These are phyloP conservation scores for Prunus mongolica DNA, from an alignment of 306 rosid species.

Conservation along the genomic window DNA sequence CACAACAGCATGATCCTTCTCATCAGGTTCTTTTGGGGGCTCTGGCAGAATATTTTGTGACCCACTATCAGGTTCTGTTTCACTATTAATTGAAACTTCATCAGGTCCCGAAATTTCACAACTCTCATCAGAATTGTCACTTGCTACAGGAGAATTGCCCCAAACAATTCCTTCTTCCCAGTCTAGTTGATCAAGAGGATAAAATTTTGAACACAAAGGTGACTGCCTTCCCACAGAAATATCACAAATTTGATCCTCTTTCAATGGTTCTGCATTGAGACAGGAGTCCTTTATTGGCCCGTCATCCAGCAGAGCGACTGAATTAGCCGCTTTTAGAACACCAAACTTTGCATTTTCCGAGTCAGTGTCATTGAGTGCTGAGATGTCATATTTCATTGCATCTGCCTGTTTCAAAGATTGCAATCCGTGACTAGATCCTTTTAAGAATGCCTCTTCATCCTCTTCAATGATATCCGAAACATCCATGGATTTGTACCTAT, in stretches of 20 bases:
- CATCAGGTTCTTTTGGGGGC: conserved; percentile 32
- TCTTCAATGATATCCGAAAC: conserved; percentile 75
- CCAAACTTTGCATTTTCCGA: conserved; percentile 51
- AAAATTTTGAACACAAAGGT: conserved; percentile 39
- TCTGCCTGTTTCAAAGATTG: conserved; percentile 41
- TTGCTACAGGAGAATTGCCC: conserved; percentile 71
- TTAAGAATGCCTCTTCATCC: conserved; percentile 85
- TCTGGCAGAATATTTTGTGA: conserved; percentile 31
- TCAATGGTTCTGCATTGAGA: conserved; percentile 68
- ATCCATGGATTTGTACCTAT: conserved; percentile 53
- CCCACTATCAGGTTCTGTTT: conserved; percentile 46
- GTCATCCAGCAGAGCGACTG: conserved; percentile 32
- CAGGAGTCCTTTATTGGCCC: conserved; percentile 42
- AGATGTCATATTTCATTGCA: conserved; percentile 30
- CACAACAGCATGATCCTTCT: conserved; percentile 28
- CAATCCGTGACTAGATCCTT: conserved; percentile 43
- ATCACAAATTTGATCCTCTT: conserved; percentile 31
- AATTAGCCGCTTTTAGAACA: conserved; percentile 40
- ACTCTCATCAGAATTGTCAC: conserved; percentile 45
- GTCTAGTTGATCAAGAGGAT: conserved; percentile 84
- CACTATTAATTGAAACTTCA: conserved; percentile 48
- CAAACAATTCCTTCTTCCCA: conserved; percentile 89
- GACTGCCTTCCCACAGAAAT: conserved; percentile 35
- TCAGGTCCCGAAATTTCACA: conserved; percentile 59
- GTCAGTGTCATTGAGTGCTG: conserved; percentile 44